phyloP scores from a whole-genome alignment of 257 asterid genomes.

The Thymus quinquecostatus region DNA sequence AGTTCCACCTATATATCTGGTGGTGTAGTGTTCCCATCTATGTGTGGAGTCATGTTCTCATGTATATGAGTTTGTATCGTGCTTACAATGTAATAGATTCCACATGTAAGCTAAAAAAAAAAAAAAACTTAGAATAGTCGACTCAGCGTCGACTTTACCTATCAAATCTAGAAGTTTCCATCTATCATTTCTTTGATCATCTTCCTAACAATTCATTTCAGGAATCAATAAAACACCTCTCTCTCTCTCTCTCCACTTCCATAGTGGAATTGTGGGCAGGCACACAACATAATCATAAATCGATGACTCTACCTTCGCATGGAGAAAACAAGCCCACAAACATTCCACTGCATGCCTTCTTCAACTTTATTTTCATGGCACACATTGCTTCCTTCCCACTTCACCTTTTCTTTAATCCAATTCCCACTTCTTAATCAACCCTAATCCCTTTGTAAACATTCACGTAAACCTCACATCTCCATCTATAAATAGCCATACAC shows the following conservation, averaged over 20 bases:
- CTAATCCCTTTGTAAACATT: conserved; percentile 15
- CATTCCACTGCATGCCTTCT: conserved; percentile 39
- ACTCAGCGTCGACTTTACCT: neutral
- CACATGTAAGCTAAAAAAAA: no score
- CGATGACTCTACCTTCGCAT: conserved; percentile 15
- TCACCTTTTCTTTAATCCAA: conserved; percentile 10
- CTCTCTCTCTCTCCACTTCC: conserved; percentile 27
- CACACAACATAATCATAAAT: conserved; percentile 21
- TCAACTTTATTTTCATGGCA: neutral
- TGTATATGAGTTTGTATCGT: no score
- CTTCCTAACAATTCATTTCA: neutral
- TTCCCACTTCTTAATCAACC: conserved; percentile 31
- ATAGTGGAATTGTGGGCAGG: conserved; percentile 57
- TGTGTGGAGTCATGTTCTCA: no score
- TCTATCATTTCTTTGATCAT: neutral
- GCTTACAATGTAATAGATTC: no score
- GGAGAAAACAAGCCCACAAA: neutral
- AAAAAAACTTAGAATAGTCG: no score
- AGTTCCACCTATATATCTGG: no score
- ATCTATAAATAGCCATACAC: conserved; percentile 55
- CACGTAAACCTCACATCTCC: conserved; percentile 35
- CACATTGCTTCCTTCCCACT: conserved; percentile 33
- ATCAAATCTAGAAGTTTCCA: conserved; percentile 30
- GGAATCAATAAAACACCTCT: neutral
- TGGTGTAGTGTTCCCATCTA: no score